Base-by-base conservation (phyloP, 805 yeast species). In the Naumovozyma castellii region DNA sequence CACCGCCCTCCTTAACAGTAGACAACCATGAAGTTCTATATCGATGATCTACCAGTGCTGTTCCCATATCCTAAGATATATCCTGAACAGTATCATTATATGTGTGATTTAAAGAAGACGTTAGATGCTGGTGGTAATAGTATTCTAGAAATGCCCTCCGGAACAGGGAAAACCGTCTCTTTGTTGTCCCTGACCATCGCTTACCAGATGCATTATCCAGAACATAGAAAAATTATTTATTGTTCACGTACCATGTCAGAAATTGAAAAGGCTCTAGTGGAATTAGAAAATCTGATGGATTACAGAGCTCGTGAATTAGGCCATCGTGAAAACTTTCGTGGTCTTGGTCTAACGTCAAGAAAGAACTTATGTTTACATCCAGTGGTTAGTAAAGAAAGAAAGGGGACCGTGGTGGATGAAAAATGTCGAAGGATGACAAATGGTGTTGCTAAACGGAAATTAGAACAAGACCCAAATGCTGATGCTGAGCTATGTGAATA, bases 161-260 rank as follows among this genome's bases (percentile, higher is more conserved):
- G 99, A 3, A 92, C 99, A 3, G 99, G 99, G 33, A 92, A 92
- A 60, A 92, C 99, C 30, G 84, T 92, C 3, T 87, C 97, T 0
- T 69, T 92, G 57, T 68, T 92, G 22, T 86, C 97, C 0, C 65
- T 92, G 34, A 86, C 97, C 0, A 86, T 92, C 35, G 95, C 98
- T 12, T 92, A 92, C 62, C 99, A 92, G 60, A 78, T 85, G 84
- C 76, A 75, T 56, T 88, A 90, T 59, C 94, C 96, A 8, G 97
- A 90, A 54, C 95, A 86, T 56, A 67, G 65, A 41, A 92, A 90
- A 69, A 79, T 92, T 49, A 85, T 92, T 5, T 92, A 92, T 64
- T 92, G 99, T 62, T 92, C 98, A 4, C 97, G 99, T 72, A 92
- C 99, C 27, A 92, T 92, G 97, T 85, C 97, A 9, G 99, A 92